Evolutionary conservation across 257 asterid species (phyloP).

Genomic region (Datura wrightii): DNA sequence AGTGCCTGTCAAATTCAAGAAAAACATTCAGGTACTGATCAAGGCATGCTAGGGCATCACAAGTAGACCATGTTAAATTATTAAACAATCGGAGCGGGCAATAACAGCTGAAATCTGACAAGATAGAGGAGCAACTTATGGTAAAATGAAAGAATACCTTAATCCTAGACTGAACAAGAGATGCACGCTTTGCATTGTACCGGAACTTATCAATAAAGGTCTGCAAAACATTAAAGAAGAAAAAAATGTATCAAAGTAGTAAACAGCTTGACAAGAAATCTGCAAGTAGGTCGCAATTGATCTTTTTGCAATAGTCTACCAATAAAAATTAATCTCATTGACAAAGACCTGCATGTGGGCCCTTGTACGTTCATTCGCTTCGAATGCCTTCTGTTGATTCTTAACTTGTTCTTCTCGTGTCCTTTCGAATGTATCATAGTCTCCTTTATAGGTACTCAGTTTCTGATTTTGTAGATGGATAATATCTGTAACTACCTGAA

Average conservation of each 20-base stretch:
- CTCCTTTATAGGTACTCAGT: conserved; percentile 70
- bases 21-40: conserved; percentile 24
- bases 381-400: conserved; percentile 92
- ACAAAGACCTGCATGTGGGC: conserved; percentile 85
- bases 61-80: conserved; percentile 17
- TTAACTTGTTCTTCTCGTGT: conserved; percentile 90
- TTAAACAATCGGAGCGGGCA: not conserved
- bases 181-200: conserved; percentile 95
- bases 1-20: conserved; percentile 66
- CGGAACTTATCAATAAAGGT: conserved; percentile 95
- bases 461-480: conserved; percentile 89
- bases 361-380: conserved; percentile 87
- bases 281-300: not conserved
- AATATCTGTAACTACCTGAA: conserved; percentile 94
- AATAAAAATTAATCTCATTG: conserved; percentile 6
- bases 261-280: not conserved
- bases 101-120: conserved; percentile 22
- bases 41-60: conserved; percentile 26
- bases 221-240: conserved; percentile 55
- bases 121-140: conserved; percentile 26
- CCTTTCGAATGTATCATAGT: conserved; percentile 92
- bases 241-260: conserved; percentile 28
- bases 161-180: conserved; percentile 99
- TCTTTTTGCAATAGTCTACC: conserved; percentile 11
- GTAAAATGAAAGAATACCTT: conserved; percentile 58